Conservation (phyloP, 164 flowering plant species). For the Magnolia sinica region DNA sequence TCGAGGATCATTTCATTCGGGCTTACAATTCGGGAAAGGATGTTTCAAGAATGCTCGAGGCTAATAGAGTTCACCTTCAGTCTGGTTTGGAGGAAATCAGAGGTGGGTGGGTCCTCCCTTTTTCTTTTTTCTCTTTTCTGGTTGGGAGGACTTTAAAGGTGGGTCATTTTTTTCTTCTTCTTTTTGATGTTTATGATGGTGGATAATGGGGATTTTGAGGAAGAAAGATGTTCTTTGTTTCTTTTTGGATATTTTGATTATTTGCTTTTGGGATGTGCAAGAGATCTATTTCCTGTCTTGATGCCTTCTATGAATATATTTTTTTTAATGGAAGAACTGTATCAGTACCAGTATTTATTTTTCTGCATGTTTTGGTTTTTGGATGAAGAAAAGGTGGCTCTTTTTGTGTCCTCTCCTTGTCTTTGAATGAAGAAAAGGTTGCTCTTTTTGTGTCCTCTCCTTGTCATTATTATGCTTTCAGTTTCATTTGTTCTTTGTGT, state of each 20-base stretch:
- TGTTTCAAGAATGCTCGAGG: constrained; percentile 86
- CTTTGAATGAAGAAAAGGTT: not conserved
- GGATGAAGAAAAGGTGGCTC: not conserved
- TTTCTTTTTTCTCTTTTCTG: not conserved
- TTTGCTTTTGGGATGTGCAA: not conserved
- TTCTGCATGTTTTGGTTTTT: not conserved
- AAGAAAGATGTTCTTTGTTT: not conserved
- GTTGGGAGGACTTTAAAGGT: not conserved
- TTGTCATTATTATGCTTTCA: not conserved
- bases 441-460: not conserved
- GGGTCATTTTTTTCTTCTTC: not conserved
- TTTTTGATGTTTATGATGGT: too few species aligned
- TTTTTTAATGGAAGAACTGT: not conserved
- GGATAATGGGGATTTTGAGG: not conserved
- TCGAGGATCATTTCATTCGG: constrained; percentile 72
- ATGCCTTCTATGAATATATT: not conserved
- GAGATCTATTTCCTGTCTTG: not conserved
- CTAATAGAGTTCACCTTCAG: constrained; percentile 55
- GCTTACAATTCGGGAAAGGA: constrained; percentile 88
- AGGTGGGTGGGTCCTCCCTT: constrained; percentile 40
- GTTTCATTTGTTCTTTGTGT: too few species aligned
- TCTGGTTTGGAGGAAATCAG: constrained; percentile 81
- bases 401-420: not conserved
- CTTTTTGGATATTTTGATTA: not conserved
- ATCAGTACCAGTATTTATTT: too few species aligned